phyloP scores from a whole-genome alignment of 2,329 filamentous ascomycete genomes.

The Aspergillus awamori region DNA sequence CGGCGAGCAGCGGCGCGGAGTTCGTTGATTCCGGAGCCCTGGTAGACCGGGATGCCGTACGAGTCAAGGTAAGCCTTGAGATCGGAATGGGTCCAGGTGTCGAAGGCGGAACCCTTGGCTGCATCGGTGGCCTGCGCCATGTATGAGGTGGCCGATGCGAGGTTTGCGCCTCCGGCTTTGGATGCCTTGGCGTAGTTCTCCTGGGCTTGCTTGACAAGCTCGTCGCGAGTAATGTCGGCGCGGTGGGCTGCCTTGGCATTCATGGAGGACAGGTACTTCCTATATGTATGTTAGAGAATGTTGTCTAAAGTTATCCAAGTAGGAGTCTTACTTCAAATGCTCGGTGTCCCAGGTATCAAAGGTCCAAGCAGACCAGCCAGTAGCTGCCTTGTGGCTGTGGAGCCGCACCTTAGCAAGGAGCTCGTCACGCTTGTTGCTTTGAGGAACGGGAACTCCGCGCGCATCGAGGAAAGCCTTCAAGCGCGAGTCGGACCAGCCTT shows the following conservation, averaged over 20 bases:
- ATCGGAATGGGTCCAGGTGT: conserved; percentile 71
- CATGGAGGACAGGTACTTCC: conserved; percentile 53
- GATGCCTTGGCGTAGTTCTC: conserved; percentile 51
- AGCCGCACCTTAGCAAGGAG: conserved; percentile 75
- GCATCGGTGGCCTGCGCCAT: conserved; percentile 66
- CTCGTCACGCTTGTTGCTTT: conserved; percentile 70
- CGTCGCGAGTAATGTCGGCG: conserved; percentile 69
- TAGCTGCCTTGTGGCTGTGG: conserved; percentile 69
- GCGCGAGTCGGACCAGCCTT: conserved; percentile 72
- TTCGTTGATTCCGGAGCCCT: conserved; percentile 69
- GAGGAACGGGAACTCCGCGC: conserved; percentile 74
- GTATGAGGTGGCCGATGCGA: conserved; percentile 71
- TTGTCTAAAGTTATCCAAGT: neutral
- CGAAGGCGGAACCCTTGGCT: conserved; percentile 68
- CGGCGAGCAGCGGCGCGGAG: conserved; percentile 71
- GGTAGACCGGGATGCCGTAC: conserved; percentile 70
- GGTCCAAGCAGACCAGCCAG: conserved; percentile 72
- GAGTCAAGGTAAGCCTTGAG: conserved; percentile 79
- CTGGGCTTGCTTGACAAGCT: conserved; percentile 64
- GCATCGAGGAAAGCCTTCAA: conserved; percentile 78
- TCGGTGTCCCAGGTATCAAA: conserved; percentile 76
- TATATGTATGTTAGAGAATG: conserved; percentile 25
- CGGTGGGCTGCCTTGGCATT: conserved; percentile 62
- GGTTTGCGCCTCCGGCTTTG: conserved; percentile 48
- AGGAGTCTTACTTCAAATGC: conserved; percentile 61